A percentile compares a stretch with the other conserved stretches of the same genome.
Conservation (phyloP, 441 rosid species). For the Theobroma grandiflorum region DNA sequence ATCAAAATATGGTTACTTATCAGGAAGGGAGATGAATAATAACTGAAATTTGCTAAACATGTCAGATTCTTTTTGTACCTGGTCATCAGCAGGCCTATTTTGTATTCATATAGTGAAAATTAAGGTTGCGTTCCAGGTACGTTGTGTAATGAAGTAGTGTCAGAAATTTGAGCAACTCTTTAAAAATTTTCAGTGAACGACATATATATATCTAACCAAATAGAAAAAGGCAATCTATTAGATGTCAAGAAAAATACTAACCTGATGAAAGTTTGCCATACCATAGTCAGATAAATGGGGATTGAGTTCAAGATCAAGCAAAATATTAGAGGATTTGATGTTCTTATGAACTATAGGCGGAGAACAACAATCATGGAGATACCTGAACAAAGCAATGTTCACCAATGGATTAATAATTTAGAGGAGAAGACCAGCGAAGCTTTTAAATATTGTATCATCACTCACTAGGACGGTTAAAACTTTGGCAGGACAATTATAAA, state of each 20-base stretch:
- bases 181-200: background rate
- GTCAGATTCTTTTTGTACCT: background rate
- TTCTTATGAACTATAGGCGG: conserved; percentile 92
- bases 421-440: background rate
- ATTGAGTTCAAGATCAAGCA: conserved; percentile 86
- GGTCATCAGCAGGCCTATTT: background rate
- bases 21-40: background rate
- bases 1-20: background rate
- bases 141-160: background rate
- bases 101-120: background rate
- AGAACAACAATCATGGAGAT: conserved; percentile 90
- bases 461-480: background rate
- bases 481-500: background rate
- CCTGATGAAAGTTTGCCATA: conserved; percentile 75
- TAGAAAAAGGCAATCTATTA: background rate
- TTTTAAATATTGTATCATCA: background rate
- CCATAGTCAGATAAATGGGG: conserved; percentile 89
- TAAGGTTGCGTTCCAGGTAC: background rate
- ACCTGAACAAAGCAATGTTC: conserved; percentile 52
- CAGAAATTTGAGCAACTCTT: background rate
- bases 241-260: conserved; percentile 28
- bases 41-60: background rate
- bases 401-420: background rate
- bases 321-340: conserved; percentile 90
- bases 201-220: background rate